These are phyloP conservation scores for Penicillium simplicissimum DNA, from an alignment of 495 filamentous ascomycete genomes.

Conservation along the genomic window DNA sequence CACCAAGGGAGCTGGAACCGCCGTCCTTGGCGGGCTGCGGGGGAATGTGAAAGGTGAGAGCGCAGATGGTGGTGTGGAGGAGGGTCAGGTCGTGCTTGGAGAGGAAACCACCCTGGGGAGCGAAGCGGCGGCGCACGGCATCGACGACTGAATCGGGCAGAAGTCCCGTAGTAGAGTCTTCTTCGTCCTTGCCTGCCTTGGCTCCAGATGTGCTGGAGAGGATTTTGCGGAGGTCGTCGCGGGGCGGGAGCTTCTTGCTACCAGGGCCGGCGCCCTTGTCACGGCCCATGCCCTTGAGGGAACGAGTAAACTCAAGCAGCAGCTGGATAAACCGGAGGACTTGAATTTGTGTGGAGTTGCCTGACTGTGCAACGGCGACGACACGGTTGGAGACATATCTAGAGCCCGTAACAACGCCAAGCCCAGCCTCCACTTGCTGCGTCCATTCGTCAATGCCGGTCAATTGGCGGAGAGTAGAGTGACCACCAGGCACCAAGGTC, in stretches of 20 bases:
- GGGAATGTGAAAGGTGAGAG: constrained; percentile 57
- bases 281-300: constrained; percentile 35
- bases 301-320: constrained; percentile 63
- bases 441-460: constrained; percentile 72
- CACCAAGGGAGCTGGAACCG: constrained; percentile 46
- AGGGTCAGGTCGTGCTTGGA: constrained; percentile 63
- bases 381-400: constrained; percentile 68
- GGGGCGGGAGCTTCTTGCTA: constrained; percentile 43
- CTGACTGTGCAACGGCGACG: constrained; percentile 52
- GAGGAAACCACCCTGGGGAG: constrained; percentile 55
- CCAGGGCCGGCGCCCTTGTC: constrained; percentile 34
- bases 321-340: constrained; percentile 60
- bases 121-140: constrained; percentile 68
- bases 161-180: constrained; percentile 18
- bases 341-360: constrained; percentile 58
- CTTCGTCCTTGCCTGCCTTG: constrained; percentile 8
- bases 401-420: constrained; percentile 57
- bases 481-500: constrained; percentile 57
- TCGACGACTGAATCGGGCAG: constrained; percentile 66
- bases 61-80: constrained; percentile 68
- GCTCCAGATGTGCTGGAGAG: constrained; percentile 39
- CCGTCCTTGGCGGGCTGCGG: constrained; percentile 42
- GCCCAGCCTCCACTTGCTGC: constrained; percentile 58
- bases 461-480: constrained; percentile 54
- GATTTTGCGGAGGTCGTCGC: constrained; percentile 42